Evolutionary conservation across 208 protist species (phyloP).

Genomic region (Trypanosoma platydactyli): DNA sequence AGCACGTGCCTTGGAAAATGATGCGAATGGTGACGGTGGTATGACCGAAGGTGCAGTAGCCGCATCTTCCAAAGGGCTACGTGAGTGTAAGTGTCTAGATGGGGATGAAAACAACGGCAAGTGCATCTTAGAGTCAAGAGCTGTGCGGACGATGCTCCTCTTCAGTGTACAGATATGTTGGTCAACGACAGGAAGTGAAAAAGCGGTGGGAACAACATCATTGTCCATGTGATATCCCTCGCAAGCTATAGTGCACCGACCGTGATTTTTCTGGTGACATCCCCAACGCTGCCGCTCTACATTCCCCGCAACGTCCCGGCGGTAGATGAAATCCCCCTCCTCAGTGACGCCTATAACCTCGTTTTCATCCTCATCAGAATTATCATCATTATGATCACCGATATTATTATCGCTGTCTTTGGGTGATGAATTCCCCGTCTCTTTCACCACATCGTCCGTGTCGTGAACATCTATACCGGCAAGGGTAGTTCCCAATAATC

Average conservation of each 20-base stretch:
- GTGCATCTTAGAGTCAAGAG: background rate
- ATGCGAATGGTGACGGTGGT: background rate
- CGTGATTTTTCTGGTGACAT: background rate
- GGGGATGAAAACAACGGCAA: background rate
- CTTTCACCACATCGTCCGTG: background rate
- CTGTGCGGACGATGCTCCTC: slow-evolving; percentile 9
- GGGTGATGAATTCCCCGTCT: no score
- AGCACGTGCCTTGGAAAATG: background rate
- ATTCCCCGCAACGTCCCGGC: slow-evolving; percentile 3
- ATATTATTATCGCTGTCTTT: background rate
- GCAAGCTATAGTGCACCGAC: background rate
- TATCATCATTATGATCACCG: background rate
- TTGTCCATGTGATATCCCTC: background rate
- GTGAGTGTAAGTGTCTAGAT: background rate
- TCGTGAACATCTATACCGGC: background rate
- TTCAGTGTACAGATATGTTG: slow-evolving; percentile 10
- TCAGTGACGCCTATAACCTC: slow-evolving; percentile 32
- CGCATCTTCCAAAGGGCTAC: background rate
- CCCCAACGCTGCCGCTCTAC: background rate
- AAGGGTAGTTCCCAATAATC: slow-evolving; percentile 6
- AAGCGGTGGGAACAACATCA: background rate
- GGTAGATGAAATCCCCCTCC: slow-evolving; percentile 31
- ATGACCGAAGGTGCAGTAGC: background rate
- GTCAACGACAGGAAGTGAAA: background rate
- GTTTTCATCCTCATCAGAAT: slow-evolving; percentile 5